Evolutionary conservation across 139 green algal genomes (phyloP).

Genomic region (Coccomyxa sp.): DNA sequence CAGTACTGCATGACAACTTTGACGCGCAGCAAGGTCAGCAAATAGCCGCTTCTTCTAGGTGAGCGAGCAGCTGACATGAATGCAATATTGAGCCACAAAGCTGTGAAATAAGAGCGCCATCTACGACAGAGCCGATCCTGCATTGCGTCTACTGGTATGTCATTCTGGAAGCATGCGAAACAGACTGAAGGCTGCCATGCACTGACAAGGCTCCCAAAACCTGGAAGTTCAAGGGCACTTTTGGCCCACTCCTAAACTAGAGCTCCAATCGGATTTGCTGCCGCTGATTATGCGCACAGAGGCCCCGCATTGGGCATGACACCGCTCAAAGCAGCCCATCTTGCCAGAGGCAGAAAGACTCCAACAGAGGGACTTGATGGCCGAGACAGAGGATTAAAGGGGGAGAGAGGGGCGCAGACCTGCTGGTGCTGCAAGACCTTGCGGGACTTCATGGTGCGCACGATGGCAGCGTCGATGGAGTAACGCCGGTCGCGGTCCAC

Average conservation of each 20-base stretch:
- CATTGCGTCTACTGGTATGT: too few relatives aligned
- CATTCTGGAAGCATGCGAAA: neutral
- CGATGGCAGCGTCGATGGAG: constrained; percentile 53
- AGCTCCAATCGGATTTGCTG: neutral
- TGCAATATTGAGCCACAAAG: too few relatives aligned
- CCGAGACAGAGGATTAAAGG: neutral
- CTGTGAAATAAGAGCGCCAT: too few relatives aligned
- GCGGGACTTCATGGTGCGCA: constrained; percentile 44
- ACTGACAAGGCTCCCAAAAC: neutral
- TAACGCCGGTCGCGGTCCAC: constrained; percentile 86
- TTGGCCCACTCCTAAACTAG: neutral
- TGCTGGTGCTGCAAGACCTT: constrained; percentile 78
- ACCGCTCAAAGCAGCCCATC: neutral
- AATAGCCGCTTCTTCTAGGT: too few relatives aligned
- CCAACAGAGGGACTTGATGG: neutral
- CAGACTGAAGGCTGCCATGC: neutral
- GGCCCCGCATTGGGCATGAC: neutral
- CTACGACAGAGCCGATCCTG: too few relatives aligned
- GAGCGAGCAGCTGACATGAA: too few relatives aligned
- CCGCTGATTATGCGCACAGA: neutral
- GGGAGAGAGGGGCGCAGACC: neutral
- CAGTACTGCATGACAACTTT: too few relatives aligned
- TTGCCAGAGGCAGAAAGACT: neutral
- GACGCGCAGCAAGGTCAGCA: too few relatives aligned
- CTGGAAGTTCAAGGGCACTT: neutral